Conservation (phyloP, 1,139 yeast species). For the Magnusiomyces tetraspermus region DNA sequence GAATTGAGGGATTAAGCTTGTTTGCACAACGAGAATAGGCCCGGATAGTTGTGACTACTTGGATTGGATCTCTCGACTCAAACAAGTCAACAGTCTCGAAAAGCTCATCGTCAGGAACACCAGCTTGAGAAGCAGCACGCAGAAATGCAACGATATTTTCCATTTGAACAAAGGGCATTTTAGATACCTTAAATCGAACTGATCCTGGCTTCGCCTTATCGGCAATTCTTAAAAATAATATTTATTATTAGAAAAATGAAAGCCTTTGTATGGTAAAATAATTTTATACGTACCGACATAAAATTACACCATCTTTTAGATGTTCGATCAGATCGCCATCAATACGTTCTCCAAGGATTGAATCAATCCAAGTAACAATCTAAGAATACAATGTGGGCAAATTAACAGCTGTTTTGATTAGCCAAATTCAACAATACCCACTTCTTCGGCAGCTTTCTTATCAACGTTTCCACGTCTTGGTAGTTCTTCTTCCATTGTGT, state of each 20-base stretch:
- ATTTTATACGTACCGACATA: constrained; percentile 46
- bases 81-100: constrained; percentile 76
- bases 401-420: neutral
- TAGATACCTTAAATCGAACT: constrained; percentile 51
- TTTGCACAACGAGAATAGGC: constrained; percentile 60
- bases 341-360: constrained; percentile 20
- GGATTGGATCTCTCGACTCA: constrained; percentile 68
- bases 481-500: neutral
- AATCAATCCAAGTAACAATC: constrained; percentile 25
- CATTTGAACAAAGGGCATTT: constrained; percentile 80
- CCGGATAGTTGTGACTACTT: constrained; percentile 62
- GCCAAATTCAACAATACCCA: neutral
- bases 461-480: constrained; percentile 1
- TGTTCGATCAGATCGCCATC: constrained; percentile 38
- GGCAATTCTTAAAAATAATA: constrained; percentile 27
- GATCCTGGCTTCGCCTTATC: constrained; percentile 34
- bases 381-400: constrained; percentile 1
- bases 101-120: constrained; percentile 74
- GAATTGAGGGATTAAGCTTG: constrained; percentile 37
- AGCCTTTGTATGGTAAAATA: neutral
- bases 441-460: constrained; percentile 7
- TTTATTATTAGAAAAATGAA: neutral
- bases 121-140: constrained; percentile 49
- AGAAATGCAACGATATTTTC: constrained; percentile 74
- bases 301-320: constrained; percentile 55